Evolutionary conservation across 169 alveolate genomes (phyloP), one percentile per base, ranked within the genome.

Genomic region (Cryptosporidium muris): DNA sequence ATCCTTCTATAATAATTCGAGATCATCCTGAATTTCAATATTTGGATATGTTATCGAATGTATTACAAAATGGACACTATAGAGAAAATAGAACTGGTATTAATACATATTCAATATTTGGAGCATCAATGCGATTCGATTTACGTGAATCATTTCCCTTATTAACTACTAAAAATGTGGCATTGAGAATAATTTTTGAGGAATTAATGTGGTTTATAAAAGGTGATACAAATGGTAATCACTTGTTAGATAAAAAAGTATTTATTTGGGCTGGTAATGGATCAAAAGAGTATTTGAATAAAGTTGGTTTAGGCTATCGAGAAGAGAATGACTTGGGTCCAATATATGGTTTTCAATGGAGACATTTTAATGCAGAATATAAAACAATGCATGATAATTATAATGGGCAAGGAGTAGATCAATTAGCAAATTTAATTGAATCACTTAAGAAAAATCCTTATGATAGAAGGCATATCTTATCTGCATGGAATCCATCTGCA

Each of bases 311-410:
- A 52, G 80, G 88, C n/a, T 93, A 96, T 64, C 94, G 99, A 54
- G 98, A 96, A 82, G 99, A 93, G 63, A 96, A 97, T 63, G 99
- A 97, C 67, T 88, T 97, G 48, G 93, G 92, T 2, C 99, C 99
- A 3, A 96, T 97, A 68, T 96, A 98, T 89, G 99, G 99, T 52
- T 98, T 97, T 92, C 98, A 98, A 89, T 96, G 99, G 99, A 89
- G 99, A 42, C 98, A 97, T 80, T 97, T 96, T 64, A 98, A 98
- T 8, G 99, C 99, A 12, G 95, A 95, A 66, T 97, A 95, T 90
- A 82, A 88, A 45, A 93, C 94, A 80, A 92, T 93, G 96, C 92
- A 95, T 88, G 90, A 94, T 37, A 95, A 97, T 80, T 97, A 96
- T 90, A 58, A 63, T 48, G 98, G 97, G 7, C 81, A 94, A 85